Conservation (phyloP, 345 rosid species). For the Hypericum androsaemum region DNA sequence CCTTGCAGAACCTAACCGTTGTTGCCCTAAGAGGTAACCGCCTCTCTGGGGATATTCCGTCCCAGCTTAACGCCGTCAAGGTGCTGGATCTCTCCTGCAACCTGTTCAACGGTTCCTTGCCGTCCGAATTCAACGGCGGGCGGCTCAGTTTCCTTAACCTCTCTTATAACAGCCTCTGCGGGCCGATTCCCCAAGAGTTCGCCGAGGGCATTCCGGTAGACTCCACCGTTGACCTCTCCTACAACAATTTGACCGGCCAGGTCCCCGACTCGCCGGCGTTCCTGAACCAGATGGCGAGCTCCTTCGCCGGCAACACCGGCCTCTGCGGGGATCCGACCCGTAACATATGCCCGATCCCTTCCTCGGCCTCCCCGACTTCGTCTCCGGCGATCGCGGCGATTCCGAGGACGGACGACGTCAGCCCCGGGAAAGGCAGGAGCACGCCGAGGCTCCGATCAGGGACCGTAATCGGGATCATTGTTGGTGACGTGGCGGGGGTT, state of each 20-base stretch:
- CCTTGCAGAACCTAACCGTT: conserved; percentile 33
- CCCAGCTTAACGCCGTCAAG: conserved; percentile 39
- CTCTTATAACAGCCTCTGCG: conserved; percentile 63
- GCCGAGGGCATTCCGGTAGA: conserved; percentile 43
- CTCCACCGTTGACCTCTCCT: conserved; percentile 67
- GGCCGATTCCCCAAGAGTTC: conserved; percentile 48
- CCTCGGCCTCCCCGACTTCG: conserved; percentile 51
- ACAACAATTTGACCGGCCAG: conserved; percentile 60
- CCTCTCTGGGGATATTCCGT: conserved; percentile 47
- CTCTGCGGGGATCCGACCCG: conserved; percentile 45
- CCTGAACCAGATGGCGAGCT: conserved; percentile 31
- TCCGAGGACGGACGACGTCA: conserved; percentile 20
- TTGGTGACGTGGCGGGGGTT: conserved; percentile 31
- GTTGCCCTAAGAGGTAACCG: conserved; percentile 54
- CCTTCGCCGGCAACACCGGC: conserved; percentile 52
- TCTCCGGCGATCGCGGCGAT: conserved; percentile 51
- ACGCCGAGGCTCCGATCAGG: conserved; percentile 18
- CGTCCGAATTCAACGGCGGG: conserved; percentile 54
- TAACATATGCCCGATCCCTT: conserved; percentile 43
- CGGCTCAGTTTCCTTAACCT: conserved; percentile 45
- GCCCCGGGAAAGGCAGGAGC: conserved; percentile 9
- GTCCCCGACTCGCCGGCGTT: conserved; percentile 46
- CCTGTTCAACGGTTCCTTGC: conserved; percentile 63
- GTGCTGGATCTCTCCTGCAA: conserved; percentile 74
- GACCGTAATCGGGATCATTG: conserved; percentile 24